Evolutionary conservation across 805 yeast species (phyloP).

Genomic region (Lipomyces japonicus): DNA sequence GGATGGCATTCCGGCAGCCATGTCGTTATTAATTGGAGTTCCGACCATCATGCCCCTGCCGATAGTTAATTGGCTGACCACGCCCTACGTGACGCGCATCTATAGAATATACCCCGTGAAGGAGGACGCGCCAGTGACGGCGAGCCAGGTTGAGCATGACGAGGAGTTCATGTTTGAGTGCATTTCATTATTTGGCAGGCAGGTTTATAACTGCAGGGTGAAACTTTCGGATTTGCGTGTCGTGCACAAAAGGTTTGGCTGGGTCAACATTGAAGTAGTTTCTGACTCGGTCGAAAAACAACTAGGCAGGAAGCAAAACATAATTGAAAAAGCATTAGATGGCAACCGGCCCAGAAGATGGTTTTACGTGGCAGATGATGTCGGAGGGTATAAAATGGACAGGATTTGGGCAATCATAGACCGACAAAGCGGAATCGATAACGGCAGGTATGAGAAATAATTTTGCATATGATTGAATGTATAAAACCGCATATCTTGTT

Average conservation of each 20-base stretch:
- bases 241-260: constrained; percentile 44
- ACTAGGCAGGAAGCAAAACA: constrained; percentile 7
- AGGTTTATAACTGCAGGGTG: constrained; percentile 59
- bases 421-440: constrained; percentile 58
- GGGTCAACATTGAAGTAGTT: constrained; percentile 45
- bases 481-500: background rate
- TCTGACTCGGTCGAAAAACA: constrained; percentile 34
- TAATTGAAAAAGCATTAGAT: constrained; percentile 13
- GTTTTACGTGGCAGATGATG: constrained; percentile 63
- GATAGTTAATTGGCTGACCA: constrained; percentile 50
- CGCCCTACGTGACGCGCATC: constrained; percentile 66
- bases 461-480: background rate
- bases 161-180: constrained; percentile 68
- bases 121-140: constrained; percentile 50
- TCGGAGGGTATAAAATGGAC: constrained; percentile 82
- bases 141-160: constrained; percentile 55
- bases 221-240: constrained; percentile 46
- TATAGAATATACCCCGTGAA: constrained; percentile 58
- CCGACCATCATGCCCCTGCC: constrained; percentile 56
- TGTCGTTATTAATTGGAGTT: constrained; percentile 44
- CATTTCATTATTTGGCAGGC: constrained; percentile 62
- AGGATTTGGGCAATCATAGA: constrained; percentile 82
- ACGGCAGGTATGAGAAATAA: constrained; percentile 48
- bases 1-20: constrained; percentile 47
- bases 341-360: constrained; percentile 35